Base-by-base conservation (phyloP, 1,284 basidiomycete genomes). In the Psilocybe mexicana region DNA sequence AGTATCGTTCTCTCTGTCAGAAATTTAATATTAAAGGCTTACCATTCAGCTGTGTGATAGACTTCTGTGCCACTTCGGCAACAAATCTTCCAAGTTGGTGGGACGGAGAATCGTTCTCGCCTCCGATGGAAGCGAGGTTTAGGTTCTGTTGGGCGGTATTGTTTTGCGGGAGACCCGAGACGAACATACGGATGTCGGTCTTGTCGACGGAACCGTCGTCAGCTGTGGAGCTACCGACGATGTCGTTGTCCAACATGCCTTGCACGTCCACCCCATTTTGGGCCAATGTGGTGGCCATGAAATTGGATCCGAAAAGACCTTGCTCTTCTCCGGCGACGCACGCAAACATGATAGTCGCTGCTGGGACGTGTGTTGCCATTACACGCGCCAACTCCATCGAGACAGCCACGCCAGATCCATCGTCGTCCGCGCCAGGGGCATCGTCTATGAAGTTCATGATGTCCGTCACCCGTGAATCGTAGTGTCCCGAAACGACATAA, bases 261-360 rank as follows among this genome's bases (percentile, higher is more conserved):
- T 83, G 80, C 7, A 83, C 78, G 61, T 83, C 78, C 11, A 73
- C 72, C 2, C 79, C 74, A 2, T 74, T 71, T 7, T 70, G 71
- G 30, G 71, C 72, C 50, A 82, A 67, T 28, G 71, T 67, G 52
- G 74, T 69, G 2, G 81, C 81, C 67, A 82, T 73, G 67, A 78
- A 78, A 25, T 71, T 69, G 2, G 81, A 75, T 0, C 81, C 81
- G 58, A 71, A 78, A 6, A 83, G 67, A 3, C 79, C 80, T 61
- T 84, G 81, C 62, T 83, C 81, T 65, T 83, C 81, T 18, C 80
- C 80, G 2, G 80, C 78, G 4, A 83, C 79, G 3, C 76, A 79
- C 1, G 72, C 76, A 43, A 83, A 79, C 64, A 83, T 76, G 59
- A 83, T 79, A 1, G 81, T 83, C n/a, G 81, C 79, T 3, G 70